Evolutionary conservation across 768 basidiomycete genomes (phyloP).

Genomic region (Mycena olivaceomarginata): DNA sequence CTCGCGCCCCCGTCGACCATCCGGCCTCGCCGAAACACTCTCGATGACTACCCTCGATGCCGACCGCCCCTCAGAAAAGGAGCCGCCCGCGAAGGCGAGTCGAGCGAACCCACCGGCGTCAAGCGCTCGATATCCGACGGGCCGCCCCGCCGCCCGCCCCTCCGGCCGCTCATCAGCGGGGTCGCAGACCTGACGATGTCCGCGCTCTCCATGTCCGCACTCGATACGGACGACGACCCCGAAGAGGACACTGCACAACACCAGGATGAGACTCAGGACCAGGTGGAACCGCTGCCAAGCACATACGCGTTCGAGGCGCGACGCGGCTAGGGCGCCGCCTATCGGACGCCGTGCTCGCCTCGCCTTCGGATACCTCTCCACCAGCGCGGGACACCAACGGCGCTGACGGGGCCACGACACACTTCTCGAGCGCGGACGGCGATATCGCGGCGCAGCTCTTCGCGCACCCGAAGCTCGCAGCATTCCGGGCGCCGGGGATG

Average conservation of each 20-base stretch:
- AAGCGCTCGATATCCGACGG: slow-evolving; percentile 34
- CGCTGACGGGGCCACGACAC: slow-evolving; percentile 48
- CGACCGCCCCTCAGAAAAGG: slow-evolving; percentile 43
- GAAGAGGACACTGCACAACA: slow-evolving; percentile 50
- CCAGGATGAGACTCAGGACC: slow-evolving; percentile 1
- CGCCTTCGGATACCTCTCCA: slow-evolving; percentile 40
- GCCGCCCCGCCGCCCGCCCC: slow-evolving; percentile 41
- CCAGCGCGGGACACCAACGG: slow-evolving; percentile 40
- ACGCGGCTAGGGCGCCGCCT: slow-evolving; percentile 62
- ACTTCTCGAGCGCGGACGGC: slow-evolving; percentile 55
- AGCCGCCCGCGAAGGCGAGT: slow-evolving; percentile 30
- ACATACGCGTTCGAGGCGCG: slow-evolving; percentile 52
- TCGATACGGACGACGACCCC: slow-evolving; percentile 69
- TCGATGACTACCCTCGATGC: slow-evolving; percentile 63
- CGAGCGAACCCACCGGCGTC: not conserved
- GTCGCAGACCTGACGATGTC: slow-evolving; percentile 44
- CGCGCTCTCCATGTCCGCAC: slow-evolving; percentile 71
- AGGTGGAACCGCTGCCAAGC: slow-evolving; percentile 32
- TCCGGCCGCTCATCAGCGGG: slow-evolving; percentile 46
- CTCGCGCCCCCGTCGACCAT: slow-evolving; percentile 57
- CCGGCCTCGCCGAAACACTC: slow-evolving; percentile 57
- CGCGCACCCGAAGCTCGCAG: slow-evolving; percentile 65
- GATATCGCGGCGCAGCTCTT: slow-evolving; percentile 65
- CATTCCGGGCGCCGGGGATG: slow-evolving; percentile 52
- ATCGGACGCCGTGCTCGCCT: slow-evolving; percentile 64